Percentiles rank a stretch among this genome's conserved stretches.
Conservation (phyloP, 139 green algal genomes). For the Nannochloris sp. region DNA sequence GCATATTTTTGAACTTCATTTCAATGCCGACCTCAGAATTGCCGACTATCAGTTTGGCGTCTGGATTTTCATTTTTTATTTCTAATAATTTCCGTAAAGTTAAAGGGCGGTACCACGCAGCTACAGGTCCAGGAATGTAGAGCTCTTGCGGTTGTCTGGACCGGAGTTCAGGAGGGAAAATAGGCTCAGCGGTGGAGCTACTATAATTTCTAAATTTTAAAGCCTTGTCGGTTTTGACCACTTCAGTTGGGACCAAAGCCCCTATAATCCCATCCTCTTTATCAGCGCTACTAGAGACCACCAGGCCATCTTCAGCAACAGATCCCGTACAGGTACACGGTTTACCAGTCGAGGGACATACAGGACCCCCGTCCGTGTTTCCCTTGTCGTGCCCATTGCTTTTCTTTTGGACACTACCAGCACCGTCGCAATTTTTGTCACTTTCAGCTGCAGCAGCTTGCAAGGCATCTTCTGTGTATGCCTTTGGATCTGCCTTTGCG, state of each 20-base stretch:
- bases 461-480: slow-evolving; percentile 76
- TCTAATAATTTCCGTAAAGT: slow-evolving; percentile 67
- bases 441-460: slow-evolving; percentile 35
- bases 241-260: no score
- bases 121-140: slow-evolving; percentile 25
- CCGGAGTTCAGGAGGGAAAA: slow-evolving; percentile 87
- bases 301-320: no score
- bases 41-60: slow-evolving; percentile 76
- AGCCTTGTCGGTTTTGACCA: no score
- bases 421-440: no score
- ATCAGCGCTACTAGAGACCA: no score
- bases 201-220: no score
- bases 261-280: no score
- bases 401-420: not conserved
- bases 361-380: slow-evolving; percentile 3
- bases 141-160: slow-evolving; percentile 33
- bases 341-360: slow-evolving; percentile 73
- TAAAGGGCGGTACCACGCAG: slow-evolving; percentile 49
- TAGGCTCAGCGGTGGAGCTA: slow-evolving; percentile 86
- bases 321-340: slow-evolving; percentile 80
- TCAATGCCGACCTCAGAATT: slow-evolving; percentile 98
- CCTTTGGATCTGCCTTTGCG: slow-evolving; percentile 51
- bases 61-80: slow-evolving; percentile 51
- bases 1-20: slow-evolving; percentile 87
- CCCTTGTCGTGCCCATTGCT: not conserved